These are phyloP conservation scores for Erodium texanum DNA, from an alignment of 441 rosid genomes.

Conservation along the genomic window DNA sequence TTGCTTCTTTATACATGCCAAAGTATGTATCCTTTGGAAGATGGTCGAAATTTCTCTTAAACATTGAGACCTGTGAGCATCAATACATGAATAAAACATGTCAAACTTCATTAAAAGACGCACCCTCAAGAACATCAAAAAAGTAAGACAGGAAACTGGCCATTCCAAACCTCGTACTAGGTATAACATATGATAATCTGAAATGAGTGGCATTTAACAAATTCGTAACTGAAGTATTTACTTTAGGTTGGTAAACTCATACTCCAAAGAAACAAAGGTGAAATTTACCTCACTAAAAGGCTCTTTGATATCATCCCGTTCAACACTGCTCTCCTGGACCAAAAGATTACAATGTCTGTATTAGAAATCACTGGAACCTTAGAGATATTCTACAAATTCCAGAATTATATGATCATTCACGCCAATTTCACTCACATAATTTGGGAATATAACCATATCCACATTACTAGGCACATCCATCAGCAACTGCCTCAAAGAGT, in stretches of 20 bases:
- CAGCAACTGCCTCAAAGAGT: conserved; percentile 56
- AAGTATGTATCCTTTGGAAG: conserved; percentile 72
- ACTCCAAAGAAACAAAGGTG: neutral
- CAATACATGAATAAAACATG: conserved; percentile 17
- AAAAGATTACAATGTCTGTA: conserved; percentile 9
- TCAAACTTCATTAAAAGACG: neutral
- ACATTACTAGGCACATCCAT: conserved; percentile 64
- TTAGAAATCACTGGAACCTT: conserved; percentile 4
- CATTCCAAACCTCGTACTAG: too few species aligned
- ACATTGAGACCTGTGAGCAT: conserved; percentile 57
- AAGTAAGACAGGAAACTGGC: neutral
- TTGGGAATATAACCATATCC: conserved; percentile 73
- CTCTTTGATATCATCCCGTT: conserved; percentile 58
- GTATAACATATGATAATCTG: too few species aligned
- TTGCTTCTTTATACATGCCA: conserved; percentile 70
- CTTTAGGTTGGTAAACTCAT: neutral
- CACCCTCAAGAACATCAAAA: too few species aligned
- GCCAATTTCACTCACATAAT: conserved; percentile 44
- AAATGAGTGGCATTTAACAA: too few species aligned
- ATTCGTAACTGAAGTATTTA: neutral
- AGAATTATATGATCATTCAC: conserved; percentile 13
- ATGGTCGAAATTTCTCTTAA: conserved; percentile 68
- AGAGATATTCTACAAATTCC: conserved; percentile 6
- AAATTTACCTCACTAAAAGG: conserved; percentile 60
- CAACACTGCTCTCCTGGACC: conserved; percentile 62